Evolutionary conservation across 495 filamentous ascomycete species (phyloP).

Genomic region (Lasiosphaeris hirsuta): DNA sequence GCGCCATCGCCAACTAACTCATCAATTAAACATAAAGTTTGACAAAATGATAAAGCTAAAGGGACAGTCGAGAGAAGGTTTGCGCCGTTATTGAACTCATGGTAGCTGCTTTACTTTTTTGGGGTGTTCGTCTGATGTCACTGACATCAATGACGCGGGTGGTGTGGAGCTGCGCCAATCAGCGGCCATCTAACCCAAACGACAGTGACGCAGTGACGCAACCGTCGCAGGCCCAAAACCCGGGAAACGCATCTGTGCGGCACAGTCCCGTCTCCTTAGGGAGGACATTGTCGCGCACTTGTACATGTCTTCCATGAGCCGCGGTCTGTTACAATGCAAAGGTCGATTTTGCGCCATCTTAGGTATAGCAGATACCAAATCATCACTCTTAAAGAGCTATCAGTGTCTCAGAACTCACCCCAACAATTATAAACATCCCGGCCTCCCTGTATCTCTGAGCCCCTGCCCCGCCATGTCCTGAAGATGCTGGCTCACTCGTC

Average conservation of each 20-base stretch:
- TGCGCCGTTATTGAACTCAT: neutral
- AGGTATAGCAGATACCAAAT: too few species aligned
- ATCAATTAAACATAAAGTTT: neutral
- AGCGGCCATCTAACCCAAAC: conserved; percentile 1
- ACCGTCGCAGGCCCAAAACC: neutral
- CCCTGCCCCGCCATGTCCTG: too few species aligned
- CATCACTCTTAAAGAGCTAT: too few species aligned
- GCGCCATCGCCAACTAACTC: conserved; percentile 5
- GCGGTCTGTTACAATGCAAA: too few species aligned
- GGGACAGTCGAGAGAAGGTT: neutral
- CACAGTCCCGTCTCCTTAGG: too few species aligned
- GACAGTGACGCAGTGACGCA: conserved; percentile 11
- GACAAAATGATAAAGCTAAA: neutral
- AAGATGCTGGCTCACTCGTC: too few species aligned
- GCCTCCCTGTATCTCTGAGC: too few species aligned
- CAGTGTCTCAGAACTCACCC: too few species aligned
- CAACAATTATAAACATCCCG: too few species aligned
- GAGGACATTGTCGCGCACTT: too few species aligned
- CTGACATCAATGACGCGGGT: neutral
- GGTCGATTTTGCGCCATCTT: too few species aligned
- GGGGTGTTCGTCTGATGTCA: neutral
- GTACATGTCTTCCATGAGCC: too few species aligned
- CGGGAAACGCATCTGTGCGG: neutral
- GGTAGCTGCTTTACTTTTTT: neutral
- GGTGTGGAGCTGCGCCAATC: conserved; percentile 11